Conservation (phyloP, 106 monocot species). For the Dactylorhiza incarnata region DNA sequence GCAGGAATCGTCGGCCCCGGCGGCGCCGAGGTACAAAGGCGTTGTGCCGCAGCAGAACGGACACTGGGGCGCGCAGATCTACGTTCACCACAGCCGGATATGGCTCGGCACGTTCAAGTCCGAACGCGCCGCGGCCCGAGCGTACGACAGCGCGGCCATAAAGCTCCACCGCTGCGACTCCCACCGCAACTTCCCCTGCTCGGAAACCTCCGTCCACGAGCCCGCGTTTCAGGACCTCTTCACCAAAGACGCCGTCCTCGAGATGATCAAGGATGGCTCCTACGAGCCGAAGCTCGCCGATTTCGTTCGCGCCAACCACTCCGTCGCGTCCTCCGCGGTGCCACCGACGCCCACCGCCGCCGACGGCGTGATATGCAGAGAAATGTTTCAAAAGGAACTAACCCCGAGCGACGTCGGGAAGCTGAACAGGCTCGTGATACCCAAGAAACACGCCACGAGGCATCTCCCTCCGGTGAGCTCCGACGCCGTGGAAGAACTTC, state of each 20-base stretch:
- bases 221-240: conserved; percentile 14
- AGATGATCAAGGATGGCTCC: conserved; percentile 23
- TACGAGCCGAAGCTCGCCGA: conserved; percentile 11
- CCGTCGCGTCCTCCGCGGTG: not conserved
- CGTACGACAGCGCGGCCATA: conserved; percentile 29
- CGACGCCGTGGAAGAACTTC: conserved; percentile 17
- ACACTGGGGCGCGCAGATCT: conserved; percentile 36
- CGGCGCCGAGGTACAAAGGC: conserved; percentile 20
- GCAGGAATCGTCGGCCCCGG: not conserved
- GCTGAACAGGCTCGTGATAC: conserved; percentile 57
- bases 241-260: conserved; percentile 17
- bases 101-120: conserved; percentile 34
- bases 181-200: conserved; percentile 23
- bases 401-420: conserved; percentile 69
- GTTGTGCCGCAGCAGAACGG: conserved; percentile 34
- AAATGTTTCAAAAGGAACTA: conserved; percentile 50
- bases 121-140: conserved; percentile 16
- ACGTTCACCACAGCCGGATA: conserved; percentile 13
- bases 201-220: conserved; percentile 11
- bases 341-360: not conserved
- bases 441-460: conserved; percentile 44
- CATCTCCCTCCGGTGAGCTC: conserved; percentile 29
- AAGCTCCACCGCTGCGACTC: conserved; percentile 13
- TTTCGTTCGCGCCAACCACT: not conserved
- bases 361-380: not conserved